phyloP scores from a whole-genome alignment of 768 basidiomycete species.

The Tubosaeta brunneosetosa region DNA sequence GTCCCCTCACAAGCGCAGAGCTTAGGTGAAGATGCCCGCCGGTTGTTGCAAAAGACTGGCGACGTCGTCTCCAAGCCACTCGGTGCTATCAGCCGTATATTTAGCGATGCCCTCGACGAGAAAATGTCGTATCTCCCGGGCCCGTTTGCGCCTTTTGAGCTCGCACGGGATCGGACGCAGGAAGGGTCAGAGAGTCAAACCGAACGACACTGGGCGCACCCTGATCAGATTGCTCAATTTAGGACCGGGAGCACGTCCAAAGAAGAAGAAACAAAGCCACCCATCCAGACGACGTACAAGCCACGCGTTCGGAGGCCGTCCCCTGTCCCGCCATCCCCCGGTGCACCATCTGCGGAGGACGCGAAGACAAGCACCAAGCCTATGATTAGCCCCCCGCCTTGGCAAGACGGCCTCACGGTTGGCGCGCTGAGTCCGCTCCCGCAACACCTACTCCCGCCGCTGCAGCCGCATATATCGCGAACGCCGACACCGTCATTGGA shows the following conservation, averaged over 20 bases:
- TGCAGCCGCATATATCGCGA: slow-evolving; percentile 58
- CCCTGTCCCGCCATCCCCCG: slow-evolving; percentile 30
- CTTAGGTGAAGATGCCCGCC: slow-evolving; percentile 65
- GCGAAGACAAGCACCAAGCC: slow-evolving; percentile 14
- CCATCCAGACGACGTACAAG: slow-evolving; percentile 68
- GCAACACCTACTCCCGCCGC: slow-evolving; percentile 31
- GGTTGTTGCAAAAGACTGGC: slow-evolving; percentile 84
- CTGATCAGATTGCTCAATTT: slow-evolving; percentile 33
- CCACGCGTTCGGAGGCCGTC: slow-evolving; percentile 61
- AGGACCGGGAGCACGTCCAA: slow-evolving; percentile 35
- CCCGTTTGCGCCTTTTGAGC: slow-evolving; percentile 65
- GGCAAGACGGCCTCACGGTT: slow-evolving; percentile 31
- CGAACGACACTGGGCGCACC: slow-evolving; percentile 37
- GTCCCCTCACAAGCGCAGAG: slow-evolving; percentile 32
- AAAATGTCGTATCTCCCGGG: slow-evolving; percentile 62
- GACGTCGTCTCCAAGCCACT: slow-evolving; percentile 88
- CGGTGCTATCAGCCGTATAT: slow-evolving; percentile 83
- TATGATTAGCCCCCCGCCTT: slow-evolving; percentile 47
- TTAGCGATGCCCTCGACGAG: slow-evolving; percentile 78
- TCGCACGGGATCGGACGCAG: slow-evolving; percentile 47
- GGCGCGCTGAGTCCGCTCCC: slow-evolving; percentile 19
- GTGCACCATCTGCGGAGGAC: slow-evolving; percentile 38
- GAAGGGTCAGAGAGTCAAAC: slow-evolving; percentile 34
- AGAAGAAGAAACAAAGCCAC: slow-evolving; percentile 19
- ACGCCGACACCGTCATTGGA: slow-evolving; percentile 70